Base-by-base conservation (phyloP, 2,329 filamentous ascomycete species). In the Pyrenochaeta sp. region DNA sequence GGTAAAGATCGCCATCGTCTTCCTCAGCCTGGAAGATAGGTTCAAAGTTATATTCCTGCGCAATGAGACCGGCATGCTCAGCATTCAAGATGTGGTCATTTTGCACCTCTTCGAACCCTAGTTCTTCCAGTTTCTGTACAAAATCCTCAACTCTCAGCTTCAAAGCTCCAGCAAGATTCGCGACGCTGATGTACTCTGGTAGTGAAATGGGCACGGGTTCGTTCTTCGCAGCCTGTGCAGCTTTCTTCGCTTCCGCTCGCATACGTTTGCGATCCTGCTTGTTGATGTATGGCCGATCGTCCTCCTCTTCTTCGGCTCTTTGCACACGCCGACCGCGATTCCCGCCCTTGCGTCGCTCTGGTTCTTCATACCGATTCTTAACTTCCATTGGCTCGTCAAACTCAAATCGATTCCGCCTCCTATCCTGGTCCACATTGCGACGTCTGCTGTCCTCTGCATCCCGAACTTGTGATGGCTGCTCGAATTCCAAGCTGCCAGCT, bases 161-260 rank as follows among this genome's bases (percentile, higher is more conserved):
- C 18, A 98, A 80, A 3, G 90, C 85, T 55, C 87, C 82, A 3
- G 92, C 92, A 35, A 99, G 79, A 61, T 93, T 91, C 9, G 86
- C 83, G n/a, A 97, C 88, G 66, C 87, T 95, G 75, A 99, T 96
- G 66, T 92, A 96, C 69, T 97, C 91, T 0, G 96, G 96, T 18
- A 99, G 80, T 47, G 89, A 85, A 40, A 99, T 90, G 12, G 72
- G 72, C 2, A 62, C 71, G 3, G 74, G 72, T 10, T 64, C 62
- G 11, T 62, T 59, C 48, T 67, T 69, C 18, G 62, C 60, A 20
- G 61, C n/a, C 43, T 71, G 67, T 12, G 68, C 67, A 39, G 65
- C 69, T 54, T 72, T 71, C 61, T 74, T 75, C 10, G 69, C 72
- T 39, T 73, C 71, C 30, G 67, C 64, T 7, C 71, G 68, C 43